Evolutionary conservation across 768 basidiomycete genomes (phyloP), one percentile per base, ranked within the genome.

Genomic region (Boletus rex-veris): DNA sequence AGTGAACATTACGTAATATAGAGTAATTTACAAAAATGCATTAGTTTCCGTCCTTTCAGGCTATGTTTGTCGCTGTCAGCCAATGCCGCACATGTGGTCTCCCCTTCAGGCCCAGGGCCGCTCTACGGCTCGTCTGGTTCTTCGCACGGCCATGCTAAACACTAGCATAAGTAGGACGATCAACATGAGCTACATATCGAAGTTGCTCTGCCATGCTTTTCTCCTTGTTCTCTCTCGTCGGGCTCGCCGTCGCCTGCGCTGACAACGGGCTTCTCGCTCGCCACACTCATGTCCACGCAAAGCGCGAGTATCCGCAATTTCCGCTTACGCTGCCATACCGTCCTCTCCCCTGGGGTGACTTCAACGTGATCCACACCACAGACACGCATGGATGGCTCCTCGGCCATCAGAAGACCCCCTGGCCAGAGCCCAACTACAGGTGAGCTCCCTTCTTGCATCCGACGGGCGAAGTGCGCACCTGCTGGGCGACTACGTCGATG

Each of bases 331-430:
- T 76, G 16, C 92, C 92, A 5, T 78, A 79, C 51, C 75, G 84
- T 18, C 79, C 82, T 21, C 77, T 96, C 14, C 80, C 82, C 48
- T 94, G 92, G 93, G 84, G 86, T n/a, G 90, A 94, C 63, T 77
- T 95, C 65, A 95, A 95, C 65, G 80, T 94, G 62, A 78, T 94
- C 43, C 84, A 86, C 62, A 94, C 91, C 3, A 94, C 93, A 0
- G 92, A 94, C 68, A 88, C 81, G 37, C 86, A 89, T 72, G 82
- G 86, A 26, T 87, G 86, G 86, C 74, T 95, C 4, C 76, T 92
- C 36, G 92, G 92, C 2, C 92, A 96, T 72, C 88, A 90, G 61
- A 86, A 91, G 62, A 16, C 73, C 3, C 78, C 77, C 4, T 83
- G 79, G 64, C 88, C 89, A 0, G 90, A 92, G 61, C 88, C 89